These are phyloP conservation scores for Pseudogymnoascus sp. DNA, from an alignment of 2,329 filamentous ascomycete genomes.

Conservation along the genomic window DNA sequence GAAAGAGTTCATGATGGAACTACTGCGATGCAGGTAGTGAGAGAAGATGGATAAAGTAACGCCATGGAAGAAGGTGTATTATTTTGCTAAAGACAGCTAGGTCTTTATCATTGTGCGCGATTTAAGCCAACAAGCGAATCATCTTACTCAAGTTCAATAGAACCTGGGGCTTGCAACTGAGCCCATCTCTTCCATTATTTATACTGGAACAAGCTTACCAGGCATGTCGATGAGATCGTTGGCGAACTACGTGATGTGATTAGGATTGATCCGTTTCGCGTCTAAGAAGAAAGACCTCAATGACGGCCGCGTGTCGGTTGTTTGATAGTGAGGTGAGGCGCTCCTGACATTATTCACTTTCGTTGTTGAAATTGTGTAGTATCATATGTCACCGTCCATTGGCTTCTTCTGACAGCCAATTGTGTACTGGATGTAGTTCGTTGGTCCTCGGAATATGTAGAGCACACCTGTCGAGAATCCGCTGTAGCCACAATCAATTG, in stretches of 20 bases:
- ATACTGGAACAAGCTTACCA: not conserved
- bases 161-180: too few relatives aligned
- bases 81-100: not conserved
- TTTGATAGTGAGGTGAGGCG: not conserved
- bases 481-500: not conserved
- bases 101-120: not conserved
- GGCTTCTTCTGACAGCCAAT: not conserved
- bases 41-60: not conserved
- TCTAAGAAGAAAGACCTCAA: not conserved
- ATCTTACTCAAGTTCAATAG: not conserved
- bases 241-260: not conserved
- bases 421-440: not conserved
- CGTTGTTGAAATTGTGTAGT: conserved; percentile 29
- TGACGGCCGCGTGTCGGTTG: not conserved
- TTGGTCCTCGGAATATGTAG: not conserved
- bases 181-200: not conserved
- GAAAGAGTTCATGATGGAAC: not conserved
- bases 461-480: not conserved
- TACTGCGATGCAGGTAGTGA: not conserved
- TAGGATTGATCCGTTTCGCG: not conserved
- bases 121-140: not conserved
- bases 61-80: not conserved
- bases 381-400: conserved; percentile 25
- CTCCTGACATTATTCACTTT: not conserved
- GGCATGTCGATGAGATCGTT: not conserved